Evolutionary conservation across 441 rosid genomes (phyloP), one percentile per base, ranked within the genome.

Genomic region (Jatropha multifida): DNA sequence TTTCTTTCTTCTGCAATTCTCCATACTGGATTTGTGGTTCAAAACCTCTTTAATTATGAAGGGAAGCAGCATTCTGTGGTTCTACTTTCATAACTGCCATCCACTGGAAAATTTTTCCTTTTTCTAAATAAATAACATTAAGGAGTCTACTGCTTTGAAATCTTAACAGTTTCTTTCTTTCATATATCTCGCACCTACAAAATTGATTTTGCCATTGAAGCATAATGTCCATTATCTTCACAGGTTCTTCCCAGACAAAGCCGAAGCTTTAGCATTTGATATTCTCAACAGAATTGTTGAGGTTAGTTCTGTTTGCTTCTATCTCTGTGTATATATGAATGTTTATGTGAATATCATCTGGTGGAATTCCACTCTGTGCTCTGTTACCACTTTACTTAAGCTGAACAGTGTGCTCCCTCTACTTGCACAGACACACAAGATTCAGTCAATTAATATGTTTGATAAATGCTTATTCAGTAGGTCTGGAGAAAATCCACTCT

Each of bases 161-260:
- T 52, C 13, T 41, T 20, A 42, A 8, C 0, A 14, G 32, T 18
- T 26, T 20, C 37, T 55, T 15, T 23, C 26, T 11, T 44, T 58
- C 23, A 11, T 38, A 5, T 55, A 65, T 48, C 58, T 54, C 4
- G 38, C 9, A 13, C 41, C 9, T 11, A 10, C 14, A 17, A 32
- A 5, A 41, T 23, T 37, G 46, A n/a, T 81, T 61, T 81, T 76
- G 67, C 62, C n/a, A 11, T 58, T 55, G 72, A 77, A 71, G 62
- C 61, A 73, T 78, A 70, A 79, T 69, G 58, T 77, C 40, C 70
- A 72, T 74, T 38, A 52, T 71, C n/a, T 82, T n/a, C 69, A 77
- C 88, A 92, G 99, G 96, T 92, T 92, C 78, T 85, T 92, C 60
- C 94, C 99, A 9, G 94, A 91, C 3, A 92, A 86, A 85, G 93